Evolutionary conservation across 345 rosid species (phyloP).

Genomic region (Acer campestre): DNA sequence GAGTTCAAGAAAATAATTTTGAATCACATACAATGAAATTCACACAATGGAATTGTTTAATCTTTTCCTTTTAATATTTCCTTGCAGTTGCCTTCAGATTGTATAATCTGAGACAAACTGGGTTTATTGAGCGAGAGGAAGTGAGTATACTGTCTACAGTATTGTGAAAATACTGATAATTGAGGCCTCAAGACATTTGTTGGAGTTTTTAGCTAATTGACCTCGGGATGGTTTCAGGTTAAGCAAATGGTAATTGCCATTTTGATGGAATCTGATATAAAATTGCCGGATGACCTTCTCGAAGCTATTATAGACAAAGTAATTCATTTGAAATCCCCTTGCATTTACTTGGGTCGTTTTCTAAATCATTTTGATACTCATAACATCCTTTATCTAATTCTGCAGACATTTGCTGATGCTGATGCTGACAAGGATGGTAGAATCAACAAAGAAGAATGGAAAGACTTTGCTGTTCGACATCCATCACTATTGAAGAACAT

Average conservation of each 20-base stretch:
- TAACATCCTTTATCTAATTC: background rate
- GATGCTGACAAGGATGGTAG: slow-evolving; percentile 68
- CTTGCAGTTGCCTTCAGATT: slow-evolving; percentile 83
- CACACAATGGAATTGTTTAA: background rate
- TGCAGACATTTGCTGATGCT: slow-evolving; percentile 81
- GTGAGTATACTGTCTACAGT: slow-evolving; percentile 38
- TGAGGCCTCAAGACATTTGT: background rate
- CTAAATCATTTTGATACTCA: background rate
- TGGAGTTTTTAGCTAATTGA: background rate
- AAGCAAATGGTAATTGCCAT: slow-evolving; percentile 82
- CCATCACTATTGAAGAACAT: slow-evolving; percentile 72
- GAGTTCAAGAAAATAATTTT: slow-evolving; percentile 27
- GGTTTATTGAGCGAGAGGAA: slow-evolving; percentile 83
- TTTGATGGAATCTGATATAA: slow-evolving; percentile 63
- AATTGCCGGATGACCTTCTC: slow-evolving; percentile 56
- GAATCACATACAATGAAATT: background rate
- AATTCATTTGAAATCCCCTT: slow-evolving; percentile 5
- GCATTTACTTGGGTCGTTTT: background rate
- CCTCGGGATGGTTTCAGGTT: slow-evolving; percentile 46
- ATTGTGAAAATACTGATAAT: background rate
- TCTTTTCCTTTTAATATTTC: slow-evolving; percentile 5
- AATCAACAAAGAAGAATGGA: slow-evolving; percentile 72
- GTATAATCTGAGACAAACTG: slow-evolving; percentile 85
- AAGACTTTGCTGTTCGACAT: slow-evolving; percentile 48
- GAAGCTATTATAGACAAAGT: slow-evolving; percentile 75